phyloP scores from a whole-genome alignment of 2,329 filamentous ascomycete genomes.

The Colletotrichum higginsianum region DNA sequence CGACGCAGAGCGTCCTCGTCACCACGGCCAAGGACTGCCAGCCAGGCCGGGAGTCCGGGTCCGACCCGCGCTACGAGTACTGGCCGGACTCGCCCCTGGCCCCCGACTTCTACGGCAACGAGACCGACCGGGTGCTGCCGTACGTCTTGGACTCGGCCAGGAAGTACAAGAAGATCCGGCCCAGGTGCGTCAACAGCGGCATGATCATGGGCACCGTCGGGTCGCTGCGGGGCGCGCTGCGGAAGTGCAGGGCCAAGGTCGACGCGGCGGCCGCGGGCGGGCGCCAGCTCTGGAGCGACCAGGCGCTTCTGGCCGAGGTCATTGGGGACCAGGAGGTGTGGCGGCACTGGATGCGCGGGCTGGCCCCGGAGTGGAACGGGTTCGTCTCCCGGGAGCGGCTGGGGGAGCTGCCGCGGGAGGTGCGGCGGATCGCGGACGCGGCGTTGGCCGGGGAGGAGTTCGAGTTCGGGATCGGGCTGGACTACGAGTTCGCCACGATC shows the following conservation, averaged over 20 bases:
- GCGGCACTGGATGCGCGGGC: constrained; percentile 51
- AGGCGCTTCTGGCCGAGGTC: constrained; percentile 56
- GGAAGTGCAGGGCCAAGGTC: constrained; percentile 50
- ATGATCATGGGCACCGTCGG: constrained; percentile 55
- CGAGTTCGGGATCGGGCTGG: constrained; percentile 57
- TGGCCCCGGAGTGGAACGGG: constrained; percentile 53
- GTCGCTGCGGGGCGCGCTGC: constrained; percentile 46
- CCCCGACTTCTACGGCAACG: constrained; percentile 51
- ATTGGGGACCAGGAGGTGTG: constrained; percentile 57
- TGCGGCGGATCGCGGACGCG: constrained; percentile 48
- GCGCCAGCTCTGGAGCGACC: constrained; percentile 57
- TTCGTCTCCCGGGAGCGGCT: constrained; percentile 39
- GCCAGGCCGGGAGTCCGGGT: constrained; percentile 52
- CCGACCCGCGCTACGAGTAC: constrained; percentile 53
- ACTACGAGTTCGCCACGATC: constrained; percentile 56
- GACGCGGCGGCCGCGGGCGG: constrained; percentile 47
- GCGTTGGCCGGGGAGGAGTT: constrained; percentile 50
- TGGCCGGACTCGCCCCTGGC: constrained; percentile 56
- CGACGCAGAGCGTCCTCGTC: constrained; percentile 52
- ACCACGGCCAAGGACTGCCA: constrained; percentile 55
- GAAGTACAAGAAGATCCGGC: constrained; percentile 52
- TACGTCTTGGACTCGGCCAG: constrained; percentile 50
- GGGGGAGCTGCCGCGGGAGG: constrained; percentile 38
- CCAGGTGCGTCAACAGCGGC: constrained; percentile 54
- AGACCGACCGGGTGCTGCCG: constrained; percentile 50